Percentiles rank a stretch among this genome's conserved stretches.
phyloP scores from a whole-genome alignment of 2,329 filamentous ascomycete genomes.

The Trichoderma guizhouense region DNA sequence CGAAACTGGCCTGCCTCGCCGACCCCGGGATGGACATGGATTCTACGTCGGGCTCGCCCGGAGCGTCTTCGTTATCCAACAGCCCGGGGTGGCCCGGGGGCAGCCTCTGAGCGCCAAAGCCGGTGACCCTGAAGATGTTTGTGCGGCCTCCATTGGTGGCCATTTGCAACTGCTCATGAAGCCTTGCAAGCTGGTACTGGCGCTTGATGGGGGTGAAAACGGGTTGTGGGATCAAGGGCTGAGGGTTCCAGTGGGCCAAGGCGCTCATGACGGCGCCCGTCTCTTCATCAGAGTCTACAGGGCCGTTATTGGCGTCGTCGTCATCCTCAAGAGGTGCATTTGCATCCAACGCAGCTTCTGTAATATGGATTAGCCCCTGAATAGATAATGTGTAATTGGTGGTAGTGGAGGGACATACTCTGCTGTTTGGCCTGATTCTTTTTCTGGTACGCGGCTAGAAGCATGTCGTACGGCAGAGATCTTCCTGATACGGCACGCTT shows the following conservation, averaged over 20 bases:
- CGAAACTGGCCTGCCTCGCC: constrained; percentile 46
- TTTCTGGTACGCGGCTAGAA: constrained; percentile 85
- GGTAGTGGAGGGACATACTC: constrained; percentile 55
- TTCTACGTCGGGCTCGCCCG: constrained; percentile 53
- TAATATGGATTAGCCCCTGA: constrained; percentile 19
- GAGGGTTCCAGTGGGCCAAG: constrained; percentile 70
- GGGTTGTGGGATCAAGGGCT: constrained; percentile 68
- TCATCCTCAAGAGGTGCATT: constrained; percentile 88
- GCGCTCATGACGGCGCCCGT: constrained; percentile 83
- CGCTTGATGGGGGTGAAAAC: constrained; percentile 59
- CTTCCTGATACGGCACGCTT: constrained; percentile 85
- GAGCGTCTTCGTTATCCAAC: constrained; percentile 52
- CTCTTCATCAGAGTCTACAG: constrained; percentile 93
- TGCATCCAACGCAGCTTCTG: constrained; percentile 90
- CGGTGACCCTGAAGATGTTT: constrained; percentile 62
- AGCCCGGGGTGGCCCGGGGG: constrained; percentile 47
- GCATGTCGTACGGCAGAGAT: constrained; percentile 87
- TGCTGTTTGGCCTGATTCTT: constrained; percentile 99
- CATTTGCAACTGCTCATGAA: constrained; percentile 63
- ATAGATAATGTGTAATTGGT: neutral
- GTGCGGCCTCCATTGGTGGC: constrained; percentile 63
- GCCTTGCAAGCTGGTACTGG: constrained; percentile 59
- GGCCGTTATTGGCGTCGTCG: constrained; percentile 72
- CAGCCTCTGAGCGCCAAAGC: constrained; percentile 54
- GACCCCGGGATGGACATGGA: constrained; percentile 36